Conservation (phyloP, 1,139 yeast species). For the Kurtzmaniella quercitrusa region DNA sequence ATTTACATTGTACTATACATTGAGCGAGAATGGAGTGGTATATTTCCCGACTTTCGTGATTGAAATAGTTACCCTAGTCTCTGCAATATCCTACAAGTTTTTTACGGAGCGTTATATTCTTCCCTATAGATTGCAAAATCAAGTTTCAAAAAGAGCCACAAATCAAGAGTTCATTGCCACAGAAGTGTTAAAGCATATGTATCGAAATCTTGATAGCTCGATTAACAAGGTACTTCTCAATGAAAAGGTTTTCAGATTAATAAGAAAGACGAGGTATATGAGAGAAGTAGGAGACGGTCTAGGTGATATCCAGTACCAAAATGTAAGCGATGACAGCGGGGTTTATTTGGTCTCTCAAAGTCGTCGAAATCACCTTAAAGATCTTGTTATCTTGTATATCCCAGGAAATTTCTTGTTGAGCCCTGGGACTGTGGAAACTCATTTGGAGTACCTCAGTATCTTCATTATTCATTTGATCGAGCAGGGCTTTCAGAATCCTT, state of each 20-base stretch:
- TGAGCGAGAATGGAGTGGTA: constrained; percentile 8
- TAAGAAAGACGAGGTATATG: constrained; percentile 10
- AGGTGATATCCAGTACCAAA: constrained; percentile 10
- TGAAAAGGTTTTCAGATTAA: constrained; percentile 9
- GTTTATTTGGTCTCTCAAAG: constrained; percentile 12
- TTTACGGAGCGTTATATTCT: constrained; percentile 8
- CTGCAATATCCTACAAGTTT: constrained; percentile 8
- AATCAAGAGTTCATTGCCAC: constrained; percentile 10
- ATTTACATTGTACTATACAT: constrained; percentile 7
- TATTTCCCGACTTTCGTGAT: constrained; percentile 6
- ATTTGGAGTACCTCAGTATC: constrained; percentile 13
- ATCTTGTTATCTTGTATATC: constrained; percentile 12
- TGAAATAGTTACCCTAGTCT: not conserved
- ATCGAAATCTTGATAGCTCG: constrained; percentile 2
- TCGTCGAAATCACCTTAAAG: constrained; percentile 7
- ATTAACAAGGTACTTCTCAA: constrained; percentile 9
- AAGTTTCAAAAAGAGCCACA: constrained; percentile 13
- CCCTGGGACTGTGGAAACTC: constrained; percentile 11
- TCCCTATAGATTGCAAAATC: constrained; percentile 12
- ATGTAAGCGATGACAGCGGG: constrained; percentile 7
- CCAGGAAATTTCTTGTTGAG: constrained; percentile 14
- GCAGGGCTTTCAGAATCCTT: constrained; percentile 16
- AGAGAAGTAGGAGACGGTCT: constrained; percentile 13
- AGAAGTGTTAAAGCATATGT: constrained; percentile 11
- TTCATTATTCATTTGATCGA: constrained; percentile 12